Percentiles rank a stretch among this genome's conserved stretches.
Evolutionary conservation across 768 basidiomycete genomes (phyloP).

Genomic region (Myochromella boudieri): DNA sequence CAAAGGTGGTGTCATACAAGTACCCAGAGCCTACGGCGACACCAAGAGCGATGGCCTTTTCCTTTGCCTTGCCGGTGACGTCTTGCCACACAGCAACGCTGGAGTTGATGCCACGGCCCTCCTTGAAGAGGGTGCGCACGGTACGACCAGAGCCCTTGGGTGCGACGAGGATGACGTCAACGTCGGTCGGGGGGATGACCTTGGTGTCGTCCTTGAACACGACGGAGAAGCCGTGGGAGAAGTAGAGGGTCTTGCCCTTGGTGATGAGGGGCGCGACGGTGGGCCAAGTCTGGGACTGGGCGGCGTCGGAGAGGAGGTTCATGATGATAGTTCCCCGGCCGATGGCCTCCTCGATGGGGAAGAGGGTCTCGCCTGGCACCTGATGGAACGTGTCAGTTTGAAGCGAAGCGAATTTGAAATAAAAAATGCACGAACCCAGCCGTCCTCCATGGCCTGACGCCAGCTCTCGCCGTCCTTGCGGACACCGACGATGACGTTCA

Average conservation of each 20-base stretch:
- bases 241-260: conserved; percentile 99
- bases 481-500: conserved; percentile 98
- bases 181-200: conserved; percentile 86
- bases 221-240: conserved; percentile 99
- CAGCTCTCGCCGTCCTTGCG: conserved; percentile 96
- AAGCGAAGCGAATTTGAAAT: not conserved
- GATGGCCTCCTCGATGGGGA: conserved; percentile 98
- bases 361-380: conserved; percentile 96
- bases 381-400: conserved; percentile 23
- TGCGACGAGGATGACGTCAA: conserved; percentile 98
- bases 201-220: conserved; percentile 98
- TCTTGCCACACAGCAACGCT: conserved; percentile 96
- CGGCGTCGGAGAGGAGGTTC: conserved; percentile 99
- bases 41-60: conserved; percentile 93
- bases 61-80: conserved; percentile 95
- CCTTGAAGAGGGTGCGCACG: conserved; percentile 99
- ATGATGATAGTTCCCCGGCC: conserved; percentile 96
- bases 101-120: conserved; percentile 98
- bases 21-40: conserved; percentile 96
- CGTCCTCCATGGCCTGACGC: conserved; percentile 93
- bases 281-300: conserved; percentile 97
- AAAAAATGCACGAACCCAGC: conserved; percentile 64
- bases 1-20: conserved; percentile 97
- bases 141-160: conserved; percentile 99
- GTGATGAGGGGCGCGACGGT: conserved; percentile 90